Percentiles rank a stretch among this genome's conserved stretches.
phyloP scores from a whole-genome alignment of 2,329 filamentous ascomycete species.

The Ascocoryne sarcoides region DNA sequence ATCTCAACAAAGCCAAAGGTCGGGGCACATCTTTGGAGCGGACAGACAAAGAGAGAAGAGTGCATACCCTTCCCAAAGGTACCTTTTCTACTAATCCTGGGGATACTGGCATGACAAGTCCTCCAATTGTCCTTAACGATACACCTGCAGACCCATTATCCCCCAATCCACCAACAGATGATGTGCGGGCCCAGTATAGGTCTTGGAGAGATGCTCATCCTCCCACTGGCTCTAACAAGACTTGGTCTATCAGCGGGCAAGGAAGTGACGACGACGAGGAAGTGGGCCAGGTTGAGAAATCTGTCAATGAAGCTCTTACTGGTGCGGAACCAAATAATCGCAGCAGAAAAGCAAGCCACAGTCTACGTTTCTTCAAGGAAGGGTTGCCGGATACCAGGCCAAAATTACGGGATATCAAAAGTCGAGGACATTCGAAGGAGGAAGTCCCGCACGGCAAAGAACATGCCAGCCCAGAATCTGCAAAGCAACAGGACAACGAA shows the following conservation, averaged over 20 bases:
- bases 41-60: constrained; percentile 34
- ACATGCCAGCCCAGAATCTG: constrained; percentile 5
- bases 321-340: constrained; percentile 54
- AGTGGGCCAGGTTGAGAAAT: constrained; percentile 55
- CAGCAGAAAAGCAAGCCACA: constrained; percentile 60
- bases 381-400: constrained; percentile 51
- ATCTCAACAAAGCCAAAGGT: constrained; percentile 23
- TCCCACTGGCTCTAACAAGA: constrained; percentile 40
- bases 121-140: constrained; percentile 14
- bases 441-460: constrained; percentile 12
- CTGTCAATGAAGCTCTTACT: constrained; percentile 52
- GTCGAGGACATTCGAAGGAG: constrained; percentile 26
- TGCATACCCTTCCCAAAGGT: constrained; percentile 27
- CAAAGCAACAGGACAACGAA: not conserved
- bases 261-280: constrained; percentile 43
- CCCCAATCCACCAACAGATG: constrained; percentile 24
- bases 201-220: constrained; percentile 26
- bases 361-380: constrained; percentile 58
- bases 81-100: constrained; percentile 26
- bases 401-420: constrained; percentile 41
- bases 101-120: constrained; percentile 28
- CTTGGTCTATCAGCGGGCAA: constrained; percentile 54
- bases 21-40: constrained; percentile 35
- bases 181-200: constrained; percentile 25
- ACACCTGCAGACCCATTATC: constrained; percentile 16